A percentile compares a stretch with the other conserved stretches of the same genome.
Evolutionary conservation across 2,329 filamentous ascomycete species (phyloP).

Genomic region (Colletotrichum magnum): DNA sequence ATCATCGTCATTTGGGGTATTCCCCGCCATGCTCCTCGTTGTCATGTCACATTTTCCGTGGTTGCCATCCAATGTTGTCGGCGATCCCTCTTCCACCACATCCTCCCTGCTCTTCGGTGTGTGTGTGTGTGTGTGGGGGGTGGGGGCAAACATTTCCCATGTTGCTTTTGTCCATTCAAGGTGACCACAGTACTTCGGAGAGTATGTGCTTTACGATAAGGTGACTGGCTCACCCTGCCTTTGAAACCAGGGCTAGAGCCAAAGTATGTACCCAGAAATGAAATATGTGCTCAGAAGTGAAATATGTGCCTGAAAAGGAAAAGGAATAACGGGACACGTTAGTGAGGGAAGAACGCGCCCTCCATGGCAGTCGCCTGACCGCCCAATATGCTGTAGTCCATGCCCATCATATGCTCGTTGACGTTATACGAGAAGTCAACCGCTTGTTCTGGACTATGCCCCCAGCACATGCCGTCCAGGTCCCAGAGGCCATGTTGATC

Average conservation of each 20-base stretch:
- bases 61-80: neutral
- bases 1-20: slow-evolving; percentile 36
- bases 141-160: no score
- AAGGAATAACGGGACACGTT: slow-evolving; percentile 34
- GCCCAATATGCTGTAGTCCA: slow-evolving; percentile 57
- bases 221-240: no score
- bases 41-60: slow-evolving; percentile 29
- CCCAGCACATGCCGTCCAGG: slow-evolving; percentile 70
- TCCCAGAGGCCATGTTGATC: slow-evolving; percentile 70
- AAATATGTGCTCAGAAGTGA: slow-evolving; percentile 17
- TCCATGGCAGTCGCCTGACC: slow-evolving; percentile 54
- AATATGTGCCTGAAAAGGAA: slow-evolving; percentile 19
- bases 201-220: no score
- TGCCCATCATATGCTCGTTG: slow-evolving; percentile 52
- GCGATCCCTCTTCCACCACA: no score
- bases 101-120: no score
- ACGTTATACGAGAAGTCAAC: slow-evolving; percentile 46
- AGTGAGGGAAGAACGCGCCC: slow-evolving; percentile 60
- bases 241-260: no score
- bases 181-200: no score
- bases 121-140: no score
- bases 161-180: no score
- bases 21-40: neutral
- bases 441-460: slow-evolving; percentile 53
- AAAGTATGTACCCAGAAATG: neutral